These are phyloP conservation scores for Xylariaceae sp. DNA, from an alignment of 2,329 filamentous ascomycete genomes.

Conservation along the genomic window DNA sequence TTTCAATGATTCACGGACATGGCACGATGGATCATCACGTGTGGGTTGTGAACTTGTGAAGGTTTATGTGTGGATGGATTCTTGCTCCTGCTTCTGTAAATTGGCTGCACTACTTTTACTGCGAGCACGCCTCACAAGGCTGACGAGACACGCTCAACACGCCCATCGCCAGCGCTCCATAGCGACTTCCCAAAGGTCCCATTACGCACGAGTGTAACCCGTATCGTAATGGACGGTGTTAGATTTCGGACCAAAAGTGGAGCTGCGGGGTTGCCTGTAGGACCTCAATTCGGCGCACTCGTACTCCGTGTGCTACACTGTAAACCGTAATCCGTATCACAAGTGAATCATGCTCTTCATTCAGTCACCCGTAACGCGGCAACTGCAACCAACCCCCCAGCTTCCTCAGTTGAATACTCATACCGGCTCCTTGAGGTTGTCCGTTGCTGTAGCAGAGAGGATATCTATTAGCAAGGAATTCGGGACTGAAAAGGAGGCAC, in stretches of 20 bases:
- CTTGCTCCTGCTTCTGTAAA: neutral
- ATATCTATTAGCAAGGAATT: neutral
- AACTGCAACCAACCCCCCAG: neutral
- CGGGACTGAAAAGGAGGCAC: too few relatives aligned
- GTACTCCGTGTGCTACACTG: neutral
- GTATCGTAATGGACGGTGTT: neutral
- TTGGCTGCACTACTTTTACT: neutral
- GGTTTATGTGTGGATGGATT: neutral
- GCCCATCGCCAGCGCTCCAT: neutral
- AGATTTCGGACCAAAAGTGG: neutral
- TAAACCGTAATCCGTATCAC: neutral
- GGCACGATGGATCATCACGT: too few relatives aligned
- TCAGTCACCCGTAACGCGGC: neutral
- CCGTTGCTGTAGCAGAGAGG: slow-evolving; percentile 56
- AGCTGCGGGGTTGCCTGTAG: neutral
- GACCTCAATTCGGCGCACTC: neutral
- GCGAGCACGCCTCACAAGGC: slow-evolving; percentile 10
- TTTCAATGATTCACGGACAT: too few relatives aligned
- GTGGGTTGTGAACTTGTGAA: neutral
- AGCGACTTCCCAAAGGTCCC: neutral
- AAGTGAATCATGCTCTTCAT: too few relatives aligned
- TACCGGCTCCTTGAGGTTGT: slow-evolving; percentile 73
- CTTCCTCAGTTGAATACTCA: slow-evolving; percentile 34
- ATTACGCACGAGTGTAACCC: neutral
- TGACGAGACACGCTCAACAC: slow-evolving; percentile 7